Conservation (phyloP, 495 filamentous ascomycete genomes). For the Tuber indicum region DNA sequence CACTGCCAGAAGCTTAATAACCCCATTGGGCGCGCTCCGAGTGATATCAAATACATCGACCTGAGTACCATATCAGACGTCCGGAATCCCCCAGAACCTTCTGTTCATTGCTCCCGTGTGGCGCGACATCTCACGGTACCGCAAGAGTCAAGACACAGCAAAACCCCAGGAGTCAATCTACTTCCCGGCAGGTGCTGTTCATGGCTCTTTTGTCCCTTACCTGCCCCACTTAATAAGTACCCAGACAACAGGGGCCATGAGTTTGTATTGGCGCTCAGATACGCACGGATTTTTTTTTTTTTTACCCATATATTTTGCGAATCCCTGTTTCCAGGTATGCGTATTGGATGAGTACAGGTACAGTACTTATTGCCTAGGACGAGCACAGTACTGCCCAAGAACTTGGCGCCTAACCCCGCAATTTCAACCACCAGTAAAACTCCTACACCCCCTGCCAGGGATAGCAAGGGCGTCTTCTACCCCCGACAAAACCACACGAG, state of each 20-base stretch:
- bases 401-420: background rate
- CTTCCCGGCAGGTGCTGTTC: background rate
- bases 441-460: background rate
- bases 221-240: too few relatives aligned
- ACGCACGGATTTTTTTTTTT: too few relatives aligned
- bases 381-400: too few relatives aligned
- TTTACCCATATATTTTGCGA: too few relatives aligned
- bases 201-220: background rate
- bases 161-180: background rate
- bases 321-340: too few relatives aligned
- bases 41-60: background rate
- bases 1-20: background rate
- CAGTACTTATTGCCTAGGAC: too few relatives aligned
- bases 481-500: background rate
- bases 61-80: background rate
- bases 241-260: too few relatives aligned
- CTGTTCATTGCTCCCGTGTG: background rate
- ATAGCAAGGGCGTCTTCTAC: background rate
- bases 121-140: background rate
- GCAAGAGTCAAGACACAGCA: background rate
- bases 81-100: background rate
- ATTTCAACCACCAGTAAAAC: background rate
- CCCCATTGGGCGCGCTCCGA: background rate
- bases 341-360: too few relatives aligned
- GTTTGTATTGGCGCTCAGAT: too few relatives aligned